Base-by-base conservation (phyloP, 2,329 filamentous ascomycete species). In the Huntiella omanensis region DNA sequence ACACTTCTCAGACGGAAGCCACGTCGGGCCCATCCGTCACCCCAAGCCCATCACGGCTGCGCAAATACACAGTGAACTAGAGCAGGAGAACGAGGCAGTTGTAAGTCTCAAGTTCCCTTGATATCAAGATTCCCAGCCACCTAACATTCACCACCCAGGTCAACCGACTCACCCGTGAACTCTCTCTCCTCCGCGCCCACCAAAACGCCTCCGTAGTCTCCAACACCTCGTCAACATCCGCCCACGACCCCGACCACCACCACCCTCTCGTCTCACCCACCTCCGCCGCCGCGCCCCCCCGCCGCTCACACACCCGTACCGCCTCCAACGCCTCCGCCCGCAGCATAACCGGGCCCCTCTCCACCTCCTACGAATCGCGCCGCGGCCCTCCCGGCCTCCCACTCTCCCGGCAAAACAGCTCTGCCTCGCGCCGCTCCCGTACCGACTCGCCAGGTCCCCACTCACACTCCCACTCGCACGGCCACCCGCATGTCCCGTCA, bases 41-140 rank as follows among this genome's bases (percentile, higher is more conserved):
- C 87, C 88, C 4, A 74, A 84, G 33, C 87, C 87, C 3, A 65
- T 95, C 59, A 95, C 88, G 0, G 79, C 85, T 1, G 82, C 85
- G 3, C 88, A 96, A 60, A 69, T 96, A 51, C 86, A 95, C 60
- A 69, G 83, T 50, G 77, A 94, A 64, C 69, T 95, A 19, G 88
- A 96, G 62, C 91, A 92, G 61, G 88, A 96, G 59, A 87, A 96
- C 56, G 88, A 96, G 62, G 83, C 86, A 33, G 80, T 95, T 55
- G 87, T 91, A 69, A 52, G 76, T 64, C 33, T 15, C 4, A 36
- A 17, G 7, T 12, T 43, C 33, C 6, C 12, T 4, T 3, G 7
- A 28, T 15, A 8, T 16, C 13, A 5, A 4, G 3, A 16, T 34
- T 28, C 22, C 15, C 16, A 16, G 10, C 10, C n/a, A 33, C 16